A percentile compares a stretch with the other conserved stretches of the same genome.
Conservation (phyloP, 148 eudicot species). For the Simmondsia chinensis region DNA sequence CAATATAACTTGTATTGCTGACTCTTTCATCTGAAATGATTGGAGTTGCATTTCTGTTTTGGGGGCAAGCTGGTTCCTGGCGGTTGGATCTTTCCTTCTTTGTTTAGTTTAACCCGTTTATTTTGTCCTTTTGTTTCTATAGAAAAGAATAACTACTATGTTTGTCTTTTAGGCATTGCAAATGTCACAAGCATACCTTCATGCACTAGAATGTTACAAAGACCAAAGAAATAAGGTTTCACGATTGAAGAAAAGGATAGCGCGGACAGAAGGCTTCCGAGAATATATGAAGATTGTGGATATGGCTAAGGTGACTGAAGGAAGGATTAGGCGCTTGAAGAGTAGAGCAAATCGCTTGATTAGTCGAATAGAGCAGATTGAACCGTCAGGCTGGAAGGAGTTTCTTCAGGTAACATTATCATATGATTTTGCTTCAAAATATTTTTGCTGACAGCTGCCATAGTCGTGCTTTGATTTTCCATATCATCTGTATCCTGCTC, state of each 20-base stretch:
- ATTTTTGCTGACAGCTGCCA: no score
- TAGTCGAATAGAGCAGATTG: conserved; percentile 82
- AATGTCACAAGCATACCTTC: conserved; percentile 54
- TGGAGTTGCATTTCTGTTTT: background rate
- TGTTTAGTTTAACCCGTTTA: no score
- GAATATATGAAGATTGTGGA: conserved; percentile 83
- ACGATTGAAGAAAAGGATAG: conserved; percentile 73
- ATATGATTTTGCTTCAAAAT: no score
- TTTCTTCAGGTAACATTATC: conserved; percentile 98
- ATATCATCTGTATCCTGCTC: background rate
- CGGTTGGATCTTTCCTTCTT: no score
- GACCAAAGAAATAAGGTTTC: conserved; percentile 86
- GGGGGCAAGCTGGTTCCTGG: background rate
- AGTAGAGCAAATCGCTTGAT: conserved; percentile 66
- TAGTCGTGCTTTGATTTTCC: no score
- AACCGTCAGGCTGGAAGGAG: conserved; percentile 99
- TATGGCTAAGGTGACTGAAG: conserved; percentile 58
- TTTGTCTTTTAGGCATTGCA: conserved; percentile 39
- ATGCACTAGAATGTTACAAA: conserved; percentile 68
- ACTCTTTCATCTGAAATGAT: no score
- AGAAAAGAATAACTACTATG: background rate
- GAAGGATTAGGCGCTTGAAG: conserved; percentile 77
- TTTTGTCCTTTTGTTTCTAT: background rate
- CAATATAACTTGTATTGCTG: no score
- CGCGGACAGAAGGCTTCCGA: conserved; percentile 83